Evolutionary conservation across 2,329 filamentous ascomycete species (phyloP), one percentile per base, ranked within the genome.

Genomic region (Pyrenochaeta sp.): DNA sequence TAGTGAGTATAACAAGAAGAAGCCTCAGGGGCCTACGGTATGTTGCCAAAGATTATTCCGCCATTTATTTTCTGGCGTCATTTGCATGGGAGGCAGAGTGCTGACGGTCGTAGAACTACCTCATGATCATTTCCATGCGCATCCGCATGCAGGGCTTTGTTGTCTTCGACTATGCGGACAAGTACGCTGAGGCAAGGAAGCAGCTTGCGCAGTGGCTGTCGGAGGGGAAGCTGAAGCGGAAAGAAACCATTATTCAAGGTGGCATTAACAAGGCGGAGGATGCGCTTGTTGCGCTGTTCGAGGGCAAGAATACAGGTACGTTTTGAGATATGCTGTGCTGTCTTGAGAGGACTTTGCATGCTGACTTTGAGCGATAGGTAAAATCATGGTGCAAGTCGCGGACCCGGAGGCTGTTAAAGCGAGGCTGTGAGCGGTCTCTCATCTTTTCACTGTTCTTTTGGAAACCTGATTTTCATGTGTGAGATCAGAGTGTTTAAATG

Each of bases 161-260:
- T 50, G 81, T 90, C 35, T 81, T 88, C 41, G 88, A 91, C 66
- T 89, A 80, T 60, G 71, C 68, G 4, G 73, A 79, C 38, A 77
- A 86, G 60, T 88, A 81, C 63, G 62, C 77, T 0, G 67, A 72
- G 28, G 88, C 86, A 1, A 72, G 80, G 54, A 74, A 79, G 62
- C 78, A 90, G 57, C 73, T 91, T 10, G 78, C 79, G 1, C 69
- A 81, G 51, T 91, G 88, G 87, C 65, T 90, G n/a, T 73, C 75
- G 2, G 83, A 89, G 64, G 88, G 88, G 35, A 89, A 71, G 73
- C 69, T 92, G 51, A 83, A 88, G 79, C 74, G 84, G 44, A 85
- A 85, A 65, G 86, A 90, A 70, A 86, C 85, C 2, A 80, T 92
- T 44, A 70, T 90, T 48, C 80, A 80, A 57, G 87, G 87, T n/a